Conservation (phyloP, 306 rosid genomes). For the Malus domestica region ASM211411v1 NC_041794.1:32635001-32635500, state of each 20-base stretch:
- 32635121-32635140: slow-evolving; percentile 54
- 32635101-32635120: slow-evolving; percentile 56
- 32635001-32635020: slow-evolving; percentile 74
- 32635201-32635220: slow-evolving; percentile 28
- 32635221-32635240: slow-evolving; percentile 14
- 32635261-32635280: slow-evolving; percentile 43
- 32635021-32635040: slow-evolving; percentile 77
- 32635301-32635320: slow-evolving; percentile 52
- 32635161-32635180: slow-evolving; percentile 18
- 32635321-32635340: slow-evolving; percentile 24
- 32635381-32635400: slow-evolving; percentile 39
- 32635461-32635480: slow-evolving; percentile 41
- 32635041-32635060: slow-evolving; percentile 78
- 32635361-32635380: slow-evolving; percentile 37
- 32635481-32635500: slow-evolving; percentile 50
- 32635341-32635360: not conserved
- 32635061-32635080: slow-evolving; percentile 46
- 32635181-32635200: slow-evolving; percentile 73
- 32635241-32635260: slow-evolving; percentile 26
- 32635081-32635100: slow-evolving; percentile 22
- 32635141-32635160: slow-evolving; percentile 51
- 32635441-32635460: slow-evolving; percentile 26
- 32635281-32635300: slow-evolving; percentile 46
- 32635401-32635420: slow-evolving; percentile 23
- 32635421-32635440: slow-evolving; percentile 36